Conservation (phyloP, 805 yeast genomes). For the Yarrowia sp. region DNA sequence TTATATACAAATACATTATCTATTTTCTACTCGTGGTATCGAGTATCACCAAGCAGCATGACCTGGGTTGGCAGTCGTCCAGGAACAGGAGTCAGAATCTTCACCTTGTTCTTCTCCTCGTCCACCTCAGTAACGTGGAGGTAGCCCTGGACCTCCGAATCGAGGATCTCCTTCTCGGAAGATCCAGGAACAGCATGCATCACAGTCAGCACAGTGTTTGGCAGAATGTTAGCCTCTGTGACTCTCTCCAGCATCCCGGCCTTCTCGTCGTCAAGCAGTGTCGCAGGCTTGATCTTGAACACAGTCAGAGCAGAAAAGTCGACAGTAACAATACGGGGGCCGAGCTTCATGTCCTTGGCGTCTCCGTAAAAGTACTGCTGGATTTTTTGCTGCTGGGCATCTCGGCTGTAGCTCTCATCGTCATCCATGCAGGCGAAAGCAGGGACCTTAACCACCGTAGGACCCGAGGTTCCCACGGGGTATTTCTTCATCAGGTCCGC, state of each 20-base stretch:
- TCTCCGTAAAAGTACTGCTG: constrained; percentile 89
- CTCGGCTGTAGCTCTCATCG: constrained; percentile 66
- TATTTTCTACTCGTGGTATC: constrained; percentile 69
- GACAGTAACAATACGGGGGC: constrained; percentile 82
- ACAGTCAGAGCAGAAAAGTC: constrained; percentile 60
- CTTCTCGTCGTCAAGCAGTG: constrained; percentile 35
- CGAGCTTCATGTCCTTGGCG: constrained; percentile 50
- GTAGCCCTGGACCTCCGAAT: constrained; percentile 72
- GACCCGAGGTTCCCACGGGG: constrained; percentile 20
- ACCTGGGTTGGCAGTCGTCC: constrained; percentile 77
- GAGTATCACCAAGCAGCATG: constrained; percentile 69
- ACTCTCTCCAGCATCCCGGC: constrained; percentile 40
- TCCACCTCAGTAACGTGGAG: constrained; percentile 70
- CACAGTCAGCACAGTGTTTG: constrained; percentile 73
- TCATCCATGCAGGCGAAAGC: constrained; percentile 76
- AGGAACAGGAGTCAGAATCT: constrained; percentile 81
- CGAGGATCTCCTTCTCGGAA: constrained; percentile 50
- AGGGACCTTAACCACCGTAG: constrained; percentile 59
- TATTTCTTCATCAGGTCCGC: constrained; percentile 57
- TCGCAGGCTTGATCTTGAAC: constrained; percentile 42
- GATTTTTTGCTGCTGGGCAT: constrained; percentile 70
- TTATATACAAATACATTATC: constrained; percentile 2
- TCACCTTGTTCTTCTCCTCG: constrained; percentile 65
- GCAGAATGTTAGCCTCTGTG: constrained; percentile 48
- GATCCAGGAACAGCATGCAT: constrained; percentile 45